Percentiles rank a stretch among this genome's conserved stretches.
phyloP scores from a whole-genome alignment of 495 filamentous ascomycete species.

The Letharia lupina region DNA sequence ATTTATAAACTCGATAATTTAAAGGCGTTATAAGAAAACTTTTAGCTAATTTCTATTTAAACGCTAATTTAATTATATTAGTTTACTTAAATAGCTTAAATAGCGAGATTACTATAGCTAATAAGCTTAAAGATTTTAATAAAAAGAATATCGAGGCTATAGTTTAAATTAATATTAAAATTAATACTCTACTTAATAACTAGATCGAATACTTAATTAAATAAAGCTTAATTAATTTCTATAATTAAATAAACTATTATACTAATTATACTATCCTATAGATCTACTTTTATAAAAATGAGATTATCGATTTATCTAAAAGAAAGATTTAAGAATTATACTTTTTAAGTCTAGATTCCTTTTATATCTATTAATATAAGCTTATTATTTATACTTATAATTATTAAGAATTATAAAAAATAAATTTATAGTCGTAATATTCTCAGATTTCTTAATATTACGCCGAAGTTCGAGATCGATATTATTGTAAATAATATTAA shows the following conservation, averaged over 20 bases:
- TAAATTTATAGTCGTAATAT: no score
- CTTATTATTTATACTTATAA: no score
- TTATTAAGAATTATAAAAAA: no score
- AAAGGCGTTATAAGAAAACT: no score
- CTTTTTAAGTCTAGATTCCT: background rate
- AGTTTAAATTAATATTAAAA: background rate
- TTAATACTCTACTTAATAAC: background rate
- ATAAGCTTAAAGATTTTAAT: conserved; percentile 2
- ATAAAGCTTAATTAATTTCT: background rate
- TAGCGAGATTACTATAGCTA: background rate
- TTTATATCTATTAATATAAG: no score
- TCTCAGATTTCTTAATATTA: no score
- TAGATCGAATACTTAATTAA: background rate
- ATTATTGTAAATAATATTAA: no score
- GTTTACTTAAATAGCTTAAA: background rate
- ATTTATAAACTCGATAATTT: background rate
- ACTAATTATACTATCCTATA: background rate
- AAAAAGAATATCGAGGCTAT: background rate
- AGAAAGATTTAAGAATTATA: background rate
- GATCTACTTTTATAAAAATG: background rate
- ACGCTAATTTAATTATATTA: background rate
- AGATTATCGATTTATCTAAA: background rate
- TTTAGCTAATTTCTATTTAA: background rate
- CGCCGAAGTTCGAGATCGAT: no score
- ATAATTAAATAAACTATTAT: background rate